Percentiles rank a stretch among this genome's conserved stretches.
Conservation (phyloP, 2,329 filamentous ascomycete genomes). For the Botrytis pseudocinerea region DNA sequence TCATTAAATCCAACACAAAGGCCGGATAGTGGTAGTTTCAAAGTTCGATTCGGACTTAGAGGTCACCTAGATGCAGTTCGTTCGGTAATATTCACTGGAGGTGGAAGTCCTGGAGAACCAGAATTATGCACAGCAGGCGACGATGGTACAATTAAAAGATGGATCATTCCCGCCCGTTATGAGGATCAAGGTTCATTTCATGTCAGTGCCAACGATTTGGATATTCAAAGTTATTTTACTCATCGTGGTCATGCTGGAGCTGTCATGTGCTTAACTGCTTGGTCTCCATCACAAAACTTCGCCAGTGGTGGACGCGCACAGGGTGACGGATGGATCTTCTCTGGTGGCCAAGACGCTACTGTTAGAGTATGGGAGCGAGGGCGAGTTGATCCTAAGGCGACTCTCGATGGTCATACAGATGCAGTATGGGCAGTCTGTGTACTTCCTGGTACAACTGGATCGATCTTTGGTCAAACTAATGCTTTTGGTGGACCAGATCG, state of each 20-base stretch:
- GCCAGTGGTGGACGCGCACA: conserved; percentile 83
- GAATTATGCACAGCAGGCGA: conserved; percentile 97
- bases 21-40: conserved; percentile 76
- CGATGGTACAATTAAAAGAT: conserved; percentile 93
- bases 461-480: conserved; percentile 75
- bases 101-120: conserved; percentile 90
- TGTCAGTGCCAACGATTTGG: conserved; percentile 64
- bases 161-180: conserved; percentile 85
- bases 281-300: conserved; percentile 84
- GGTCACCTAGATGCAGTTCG: conserved; percentile 93
- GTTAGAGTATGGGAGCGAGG: conserved; percentile 95
- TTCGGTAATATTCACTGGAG: conserved; percentile 93
- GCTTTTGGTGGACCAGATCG: conserved; percentile 80
- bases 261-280: conserved; percentile 83
- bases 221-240: conserved; percentile 91
- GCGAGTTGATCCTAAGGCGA: conserved; percentile 91
- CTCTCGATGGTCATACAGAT: conserved; percentile 90
- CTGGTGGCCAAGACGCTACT: conserved; percentile 89
- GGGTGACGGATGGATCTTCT: conserved; percentile 98
- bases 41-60: conserved; percentile 85
- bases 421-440: conserved; percentile 96
- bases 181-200: conserved; percentile 57
- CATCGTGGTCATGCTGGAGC: conserved; percentile 91
- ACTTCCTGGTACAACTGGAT: conserved; percentile 76
- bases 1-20: conserved; percentile 57